Evolutionary conservation across 768 basidiomycete species (phyloP), one percentile per base, ranked within the genome.

Genomic region (Punctularia strigosozonata): DNA sequence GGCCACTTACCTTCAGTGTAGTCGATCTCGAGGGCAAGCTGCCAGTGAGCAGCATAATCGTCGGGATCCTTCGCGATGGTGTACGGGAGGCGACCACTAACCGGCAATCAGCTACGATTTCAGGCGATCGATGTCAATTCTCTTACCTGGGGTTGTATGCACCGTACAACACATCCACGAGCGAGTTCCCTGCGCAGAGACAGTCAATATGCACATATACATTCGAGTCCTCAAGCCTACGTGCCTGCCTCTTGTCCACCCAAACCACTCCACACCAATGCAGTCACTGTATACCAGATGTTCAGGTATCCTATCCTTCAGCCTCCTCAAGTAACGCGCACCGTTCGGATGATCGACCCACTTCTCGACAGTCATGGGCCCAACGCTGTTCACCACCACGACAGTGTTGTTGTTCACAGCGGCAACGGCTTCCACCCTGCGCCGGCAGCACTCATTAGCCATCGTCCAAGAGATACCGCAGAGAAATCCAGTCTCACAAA

Each of bases 331-430:
- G n/a, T n/a, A n/a, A n/a, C n/a, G n/a, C n/a, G 66, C 71, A 41
- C 69, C 57, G 45, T 73, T 73, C 14, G 65, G 64, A 47, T 69
- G 59, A 36, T 68, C 64, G 33, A 68, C 62, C 71, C 71, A 71
- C 14, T 58, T 44, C 51, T 68, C 61, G 6, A 60, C 24, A 19
- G 63, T 61, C 36, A 78, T 69, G 0, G 73, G 68, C 0, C 80
- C 80, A 33, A 80, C 77, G 6, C 69, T 66, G 51, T 84, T 75
- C 4, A 81, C 64, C 7, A 83, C 69, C 25, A 84, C 80, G 25
- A 86, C 61, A 1, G 76, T 79, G 48, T 73, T 69, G 19, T 64
- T 55, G 48, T 75, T 76, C n/a, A 59, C 60, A 19, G 58, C 56
- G 2, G 80, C 77, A 12, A 75, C 75, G 21, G 59, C 58, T 28